Conservation (phyloP, 1,284 basidiomycete genomes). For the Grifola frondosa region DNA sequence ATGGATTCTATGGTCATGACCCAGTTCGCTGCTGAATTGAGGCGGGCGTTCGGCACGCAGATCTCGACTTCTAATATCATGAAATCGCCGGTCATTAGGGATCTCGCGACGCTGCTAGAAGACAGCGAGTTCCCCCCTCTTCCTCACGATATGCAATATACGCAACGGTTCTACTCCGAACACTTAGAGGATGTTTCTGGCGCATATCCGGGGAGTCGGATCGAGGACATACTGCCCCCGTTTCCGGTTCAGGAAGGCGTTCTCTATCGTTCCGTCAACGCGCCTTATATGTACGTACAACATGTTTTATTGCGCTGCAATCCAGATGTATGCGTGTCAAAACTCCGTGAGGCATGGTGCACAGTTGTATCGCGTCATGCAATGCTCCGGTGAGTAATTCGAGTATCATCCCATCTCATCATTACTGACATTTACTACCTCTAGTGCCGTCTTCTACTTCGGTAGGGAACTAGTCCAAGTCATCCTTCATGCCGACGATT, state of each 20-base stretch:
- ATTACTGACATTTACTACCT: not conserved
- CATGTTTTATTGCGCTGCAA: slow-evolving; percentile 40
- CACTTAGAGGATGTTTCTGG: slow-evolving; percentile 31
- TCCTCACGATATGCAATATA: slow-evolving; percentile 7
- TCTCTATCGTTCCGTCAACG: slow-evolving; percentile 41
- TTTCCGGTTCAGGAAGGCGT: slow-evolving; percentile 52
- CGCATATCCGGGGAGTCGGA: slow-evolving; percentile 21
- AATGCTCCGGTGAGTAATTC: slow-evolving; percentile 40
- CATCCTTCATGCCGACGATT: slow-evolving; percentile 31
- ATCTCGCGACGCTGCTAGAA: slow-evolving; percentile 32
- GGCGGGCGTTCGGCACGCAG: slow-evolving; percentile 27
- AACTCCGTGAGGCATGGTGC: slow-evolving; percentile 38
- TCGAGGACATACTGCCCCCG: slow-evolving; percentile 42
- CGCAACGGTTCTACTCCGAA: slow-evolving; percentile 28
- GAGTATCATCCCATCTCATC: not conserved
- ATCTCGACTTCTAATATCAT: slow-evolving; percentile 44
- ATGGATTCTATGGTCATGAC: slow-evolving; percentile 46
- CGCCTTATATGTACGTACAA: slow-evolving; percentile 45
- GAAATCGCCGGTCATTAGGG: slow-evolving; percentile 36
- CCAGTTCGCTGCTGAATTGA: slow-evolving; percentile 38
- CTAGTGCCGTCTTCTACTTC: slow-evolving; percentile 47
- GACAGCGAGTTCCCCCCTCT: not conserved
- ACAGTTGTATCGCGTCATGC: slow-evolving; percentile 33
- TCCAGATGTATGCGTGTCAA: slow-evolving; percentile 20
- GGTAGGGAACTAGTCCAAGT: slow-evolving; percentile 42